Evolutionary conservation across 2,329 filamentous ascomycete genomes (phyloP).

Genomic region (Phoma sp.): DNA sequence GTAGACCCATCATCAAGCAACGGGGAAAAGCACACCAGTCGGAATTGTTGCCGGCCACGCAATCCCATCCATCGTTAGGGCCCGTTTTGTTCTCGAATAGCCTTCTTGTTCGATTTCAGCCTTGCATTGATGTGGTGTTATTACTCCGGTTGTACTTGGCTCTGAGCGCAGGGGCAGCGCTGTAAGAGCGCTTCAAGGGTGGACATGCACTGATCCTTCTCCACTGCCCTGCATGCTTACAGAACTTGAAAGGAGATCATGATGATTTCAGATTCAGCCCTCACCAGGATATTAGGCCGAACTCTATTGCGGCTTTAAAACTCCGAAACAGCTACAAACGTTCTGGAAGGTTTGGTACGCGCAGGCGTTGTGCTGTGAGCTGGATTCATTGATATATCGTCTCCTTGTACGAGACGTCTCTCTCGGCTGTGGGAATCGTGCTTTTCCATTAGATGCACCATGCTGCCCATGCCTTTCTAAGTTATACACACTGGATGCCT

Average conservation of each 20-base stretch:
- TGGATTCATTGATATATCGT: too few species aligned
- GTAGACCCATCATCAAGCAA: conserved; percentile 5
- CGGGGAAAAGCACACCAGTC: conserved; percentile 5
- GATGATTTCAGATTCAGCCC: not conserved
- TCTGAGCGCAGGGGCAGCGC: not conserved
- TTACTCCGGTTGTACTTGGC: not conserved
- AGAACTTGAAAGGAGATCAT: conserved; percentile 1
- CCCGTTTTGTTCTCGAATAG: not conserved
- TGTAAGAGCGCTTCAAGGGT: not conserved
- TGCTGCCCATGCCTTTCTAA: not conserved
- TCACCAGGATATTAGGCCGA: not conserved
- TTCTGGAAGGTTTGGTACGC: too few species aligned
- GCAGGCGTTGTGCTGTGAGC: too few species aligned
- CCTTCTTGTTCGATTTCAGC: not conserved
- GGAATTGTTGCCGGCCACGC: conserved; percentile 6
- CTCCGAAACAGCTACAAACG: not conserved
- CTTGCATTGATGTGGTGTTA: not conserved
- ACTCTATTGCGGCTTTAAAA: not conserved
- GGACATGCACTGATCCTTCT: conserved; percentile 1
- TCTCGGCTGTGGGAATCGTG: too few species aligned
- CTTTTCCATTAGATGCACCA: not conserved
- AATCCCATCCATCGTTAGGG: not conserved
- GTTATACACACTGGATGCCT: not conserved
- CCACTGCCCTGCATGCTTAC: conserved; percentile 12
- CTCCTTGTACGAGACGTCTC: too few species aligned